Percentiles rank a stretch among this genome's conserved stretches.
Conservation (phyloP, 2,329 filamentous ascomycete species). For the Botryotinia calthae region DNA sequence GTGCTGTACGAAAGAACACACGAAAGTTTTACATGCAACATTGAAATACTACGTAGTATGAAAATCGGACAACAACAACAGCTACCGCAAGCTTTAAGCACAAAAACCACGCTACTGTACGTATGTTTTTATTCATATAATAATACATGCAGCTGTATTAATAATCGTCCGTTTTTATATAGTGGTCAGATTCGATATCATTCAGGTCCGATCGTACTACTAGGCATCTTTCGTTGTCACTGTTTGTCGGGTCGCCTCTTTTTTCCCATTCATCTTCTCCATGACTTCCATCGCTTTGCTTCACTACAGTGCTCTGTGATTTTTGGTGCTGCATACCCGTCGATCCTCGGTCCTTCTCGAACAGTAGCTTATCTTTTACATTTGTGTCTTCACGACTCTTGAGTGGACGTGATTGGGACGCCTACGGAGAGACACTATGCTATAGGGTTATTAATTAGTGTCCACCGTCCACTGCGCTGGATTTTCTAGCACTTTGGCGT, state of each 20-base stretch:
- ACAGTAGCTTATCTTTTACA: background rate
- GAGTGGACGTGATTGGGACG: background rate
- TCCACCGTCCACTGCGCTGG: background rate
- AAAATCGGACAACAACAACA: background rate
- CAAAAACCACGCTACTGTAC: background rate
- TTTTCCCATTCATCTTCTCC: slow-evolving; percentile 1
- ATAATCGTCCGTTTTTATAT: background rate
- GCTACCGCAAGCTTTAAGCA: background rate
- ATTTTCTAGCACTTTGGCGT: background rate
- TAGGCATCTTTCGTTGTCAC: background rate
- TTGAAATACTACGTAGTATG: slow-evolving; percentile 17
- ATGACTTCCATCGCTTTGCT: slow-evolving; percentile 4
- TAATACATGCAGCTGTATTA: background rate
- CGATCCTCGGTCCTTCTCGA: slow-evolving; percentile 1
- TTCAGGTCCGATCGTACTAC: slow-evolving; percentile 9
- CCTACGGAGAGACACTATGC: background rate
- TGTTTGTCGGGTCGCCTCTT: slow-evolving; percentile 4
- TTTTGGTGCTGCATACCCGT: background rate
- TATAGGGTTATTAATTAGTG: background rate
- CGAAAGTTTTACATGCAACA: slow-evolving; percentile 12
- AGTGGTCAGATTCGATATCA: background rate
- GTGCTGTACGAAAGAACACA: slow-evolving; percentile 4
- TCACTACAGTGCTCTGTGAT: background rate
- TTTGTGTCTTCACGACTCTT: background rate
- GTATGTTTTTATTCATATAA: background rate